phyloP scores from a whole-genome alignment of 2,329 filamentous ascomycete genomes.

The Epichloe hybrida region DNA sequence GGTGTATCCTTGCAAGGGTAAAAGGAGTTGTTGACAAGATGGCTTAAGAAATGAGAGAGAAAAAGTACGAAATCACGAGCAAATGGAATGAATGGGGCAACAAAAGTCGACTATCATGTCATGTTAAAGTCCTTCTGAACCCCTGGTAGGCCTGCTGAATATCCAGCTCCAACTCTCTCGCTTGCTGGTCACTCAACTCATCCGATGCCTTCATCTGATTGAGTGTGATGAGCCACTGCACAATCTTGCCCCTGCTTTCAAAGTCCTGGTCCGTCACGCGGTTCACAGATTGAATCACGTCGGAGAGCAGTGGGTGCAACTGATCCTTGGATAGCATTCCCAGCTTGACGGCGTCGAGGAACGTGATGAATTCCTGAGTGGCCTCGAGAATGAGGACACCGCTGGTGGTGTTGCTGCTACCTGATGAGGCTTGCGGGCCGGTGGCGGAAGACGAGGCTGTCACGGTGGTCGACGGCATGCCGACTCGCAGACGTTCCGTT shows the following conservation, averaged over 20 bases:
- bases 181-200: conserved; percentile 75
- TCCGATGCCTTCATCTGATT: conserved; percentile 98
- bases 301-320: conserved; percentile 84
- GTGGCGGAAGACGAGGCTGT: conserved; percentile 36
- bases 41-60: background rate
- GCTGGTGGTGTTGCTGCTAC: conserved; percentile 34
- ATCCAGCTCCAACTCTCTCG: conserved; percentile 78
- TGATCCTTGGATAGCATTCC: conserved; percentile 91
- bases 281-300: conserved; percentile 94
- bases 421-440: conserved; percentile 28
- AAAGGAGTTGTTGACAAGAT: no score
- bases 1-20: background rate
- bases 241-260: conserved; percentile 89
- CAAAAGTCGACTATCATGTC: conserved; percentile 8
- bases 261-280: conserved; percentile 94
- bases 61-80: background rate
- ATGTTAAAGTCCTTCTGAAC: conserved; percentile 68
- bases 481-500: conserved; percentile 81
- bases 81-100: background rate
- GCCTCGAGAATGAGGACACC: conserved; percentile 70
- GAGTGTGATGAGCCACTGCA: conserved; percentile 92
- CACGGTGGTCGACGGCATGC: conserved; percentile 74
- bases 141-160: conserved; percentile 91
- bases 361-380: conserved; percentile 97
- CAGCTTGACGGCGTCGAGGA: conserved; percentile 86